phyloP scores from a whole-genome alignment of 1,284 basidiomycete genomes.

The Ganoderma multipileum region DNA sequence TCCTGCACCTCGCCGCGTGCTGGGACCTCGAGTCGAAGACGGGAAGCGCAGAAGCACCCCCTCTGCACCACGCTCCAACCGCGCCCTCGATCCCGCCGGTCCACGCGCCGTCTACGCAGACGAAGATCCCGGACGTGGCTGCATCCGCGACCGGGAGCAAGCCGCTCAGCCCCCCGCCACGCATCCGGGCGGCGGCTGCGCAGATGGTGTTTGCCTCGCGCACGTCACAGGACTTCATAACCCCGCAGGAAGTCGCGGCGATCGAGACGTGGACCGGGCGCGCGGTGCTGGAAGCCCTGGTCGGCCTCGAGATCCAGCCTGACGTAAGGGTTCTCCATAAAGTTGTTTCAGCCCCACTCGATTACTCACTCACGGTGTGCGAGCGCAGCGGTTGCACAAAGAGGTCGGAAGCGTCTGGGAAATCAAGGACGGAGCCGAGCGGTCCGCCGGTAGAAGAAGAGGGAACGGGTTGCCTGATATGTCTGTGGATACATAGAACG shows the following conservation, averaged over 20 bases:
- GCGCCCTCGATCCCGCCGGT: slow-evolving; percentile 40
- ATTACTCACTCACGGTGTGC: slow-evolving; percentile 8
- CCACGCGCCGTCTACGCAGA: slow-evolving; percentile 38
- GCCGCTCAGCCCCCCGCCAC: slow-evolving; percentile 41
- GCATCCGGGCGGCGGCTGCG: slow-evolving; percentile 76
- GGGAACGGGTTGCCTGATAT: slow-evolving; percentile 9
- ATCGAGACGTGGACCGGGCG: slow-evolving; percentile 74
- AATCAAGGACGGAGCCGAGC: slow-evolving; percentile 20
- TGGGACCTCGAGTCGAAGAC: slow-evolving; percentile 45
- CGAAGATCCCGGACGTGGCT: slow-evolving; percentile 39
- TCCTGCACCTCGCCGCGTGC: slow-evolving; percentile 74
- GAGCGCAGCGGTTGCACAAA: slow-evolving; percentile 43
- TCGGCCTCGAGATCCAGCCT: slow-evolving; percentile 41
- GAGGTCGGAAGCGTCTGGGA: slow-evolving; percentile 50
- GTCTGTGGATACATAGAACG: slow-evolving; percentile 4
- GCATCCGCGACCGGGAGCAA: slow-evolving; percentile 31
- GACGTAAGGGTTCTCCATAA: slow-evolving; percentile 48
- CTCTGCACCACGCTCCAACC: slow-evolving; percentile 54
- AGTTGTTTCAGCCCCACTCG: slow-evolving; percentile 5
- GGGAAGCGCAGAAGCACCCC: slow-evolving; percentile 39
- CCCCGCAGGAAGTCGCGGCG: slow-evolving; percentile 67
- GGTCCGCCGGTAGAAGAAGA: slow-evolving; percentile 14
- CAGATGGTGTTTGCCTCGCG: slow-evolving; percentile 90
- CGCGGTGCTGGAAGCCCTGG: slow-evolving; percentile 57
- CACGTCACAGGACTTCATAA: slow-evolving; percentile 78